These are phyloP conservation scores for Diplodia corticola DNA, from an alignment of 2,329 filamentous ascomycete species.

Conservation along the genomic window DNA sequence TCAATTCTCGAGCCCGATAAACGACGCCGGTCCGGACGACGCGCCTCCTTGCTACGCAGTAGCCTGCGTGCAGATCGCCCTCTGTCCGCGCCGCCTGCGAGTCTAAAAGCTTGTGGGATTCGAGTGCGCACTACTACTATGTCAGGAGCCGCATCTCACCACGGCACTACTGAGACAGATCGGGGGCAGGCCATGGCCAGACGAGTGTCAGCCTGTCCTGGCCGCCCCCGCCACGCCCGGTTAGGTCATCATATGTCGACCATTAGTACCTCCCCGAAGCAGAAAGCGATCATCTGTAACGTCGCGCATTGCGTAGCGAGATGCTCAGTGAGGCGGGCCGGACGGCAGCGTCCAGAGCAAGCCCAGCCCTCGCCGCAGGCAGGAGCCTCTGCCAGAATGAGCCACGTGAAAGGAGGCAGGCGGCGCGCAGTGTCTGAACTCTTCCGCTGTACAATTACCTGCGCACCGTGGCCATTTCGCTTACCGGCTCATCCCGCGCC, in stretches of 20 bases:
- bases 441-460: slow-evolving; percentile 12
- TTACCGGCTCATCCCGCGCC: slow-evolving; percentile 14
- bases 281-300: slow-evolving; percentile 20
- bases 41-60: slow-evolving; percentile 11
- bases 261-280: slow-evolving; percentile 4
- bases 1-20: slow-evolving; percentile 18
- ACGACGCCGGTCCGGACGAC: slow-evolving; percentile 11
- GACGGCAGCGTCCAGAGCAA: not conserved
- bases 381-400: slow-evolving; percentile 13
- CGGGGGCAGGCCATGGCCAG: not conserved
- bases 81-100: slow-evolving; percentile 9
- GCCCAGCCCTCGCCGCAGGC: slow-evolving; percentile 9
- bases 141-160: slow-evolving; percentile 14
- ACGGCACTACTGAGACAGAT: slow-evolving; percentile 3
- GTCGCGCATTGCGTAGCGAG: slow-evolving; percentile 16
- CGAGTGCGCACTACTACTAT: not conserved
- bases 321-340: slow-evolving; percentile 19
- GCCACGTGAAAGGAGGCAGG: slow-evolving; percentile 18
- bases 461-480: slow-evolving; percentile 12
- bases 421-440: not conserved
- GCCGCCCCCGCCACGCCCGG: slow-evolving; percentile 1
- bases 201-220: slow-evolving; percentile 10
- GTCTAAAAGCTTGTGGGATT: slow-evolving; percentile 18
- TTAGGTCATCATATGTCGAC: slow-evolving; percentile 3
- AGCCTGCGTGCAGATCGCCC: slow-evolving; percentile 15